Evolutionary conservation across 1,139 yeast species (phyloP).

Genomic region (Zygoascus meyerae): DNA sequence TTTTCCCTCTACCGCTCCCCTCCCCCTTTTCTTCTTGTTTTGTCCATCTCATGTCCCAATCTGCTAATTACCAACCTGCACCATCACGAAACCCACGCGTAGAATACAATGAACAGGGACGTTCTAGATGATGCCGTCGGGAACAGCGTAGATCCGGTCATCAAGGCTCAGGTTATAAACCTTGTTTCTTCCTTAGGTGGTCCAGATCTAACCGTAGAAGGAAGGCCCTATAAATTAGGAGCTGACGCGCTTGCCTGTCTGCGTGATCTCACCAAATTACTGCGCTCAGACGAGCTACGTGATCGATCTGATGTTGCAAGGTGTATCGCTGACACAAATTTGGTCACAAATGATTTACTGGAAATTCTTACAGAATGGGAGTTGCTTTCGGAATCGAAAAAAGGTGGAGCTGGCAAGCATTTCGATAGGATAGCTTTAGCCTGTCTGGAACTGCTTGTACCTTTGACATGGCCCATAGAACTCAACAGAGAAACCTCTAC

Average conservation of each 20-base stretch:
- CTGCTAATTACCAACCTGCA: slow-evolving; percentile 1
- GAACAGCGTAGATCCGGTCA: slow-evolving; percentile 29
- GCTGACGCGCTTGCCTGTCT: slow-evolving; percentile 88
- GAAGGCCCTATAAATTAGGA: slow-evolving; percentile 69
- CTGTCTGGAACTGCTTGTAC: slow-evolving; percentile 72
- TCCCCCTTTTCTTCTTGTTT: not conserved
- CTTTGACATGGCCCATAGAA: slow-evolving; percentile 81
- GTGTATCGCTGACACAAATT: slow-evolving; percentile 77
- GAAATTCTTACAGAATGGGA: slow-evolving; percentile 80
- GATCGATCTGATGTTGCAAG: slow-evolving; percentile 74
- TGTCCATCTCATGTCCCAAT: not conserved
- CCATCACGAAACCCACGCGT: slow-evolving; percentile 2
- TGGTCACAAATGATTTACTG: slow-evolving; percentile 65
- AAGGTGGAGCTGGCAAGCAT: slow-evolving; percentile 23
- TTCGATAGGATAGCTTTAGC: slow-evolving; percentile 60
- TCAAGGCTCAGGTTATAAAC: slow-evolving; percentile 64
- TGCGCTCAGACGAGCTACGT: slow-evolving; percentile 67
- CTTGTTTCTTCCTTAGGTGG: slow-evolving; percentile 82
- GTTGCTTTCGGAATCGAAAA: slow-evolving; percentile 33
- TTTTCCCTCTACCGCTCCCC: not conserved
- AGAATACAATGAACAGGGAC: not conserved
- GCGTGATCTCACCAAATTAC: slow-evolving; percentile 84
- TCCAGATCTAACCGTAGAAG: slow-evolving; percentile 50
- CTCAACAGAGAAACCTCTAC: slow-evolving; percentile 46
- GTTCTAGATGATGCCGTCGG: slow-evolving; percentile 1